Evolutionary conservation across 768 basidiomycete genomes (phyloP).

Genomic region (Xanthoconium purpureum): DNA sequence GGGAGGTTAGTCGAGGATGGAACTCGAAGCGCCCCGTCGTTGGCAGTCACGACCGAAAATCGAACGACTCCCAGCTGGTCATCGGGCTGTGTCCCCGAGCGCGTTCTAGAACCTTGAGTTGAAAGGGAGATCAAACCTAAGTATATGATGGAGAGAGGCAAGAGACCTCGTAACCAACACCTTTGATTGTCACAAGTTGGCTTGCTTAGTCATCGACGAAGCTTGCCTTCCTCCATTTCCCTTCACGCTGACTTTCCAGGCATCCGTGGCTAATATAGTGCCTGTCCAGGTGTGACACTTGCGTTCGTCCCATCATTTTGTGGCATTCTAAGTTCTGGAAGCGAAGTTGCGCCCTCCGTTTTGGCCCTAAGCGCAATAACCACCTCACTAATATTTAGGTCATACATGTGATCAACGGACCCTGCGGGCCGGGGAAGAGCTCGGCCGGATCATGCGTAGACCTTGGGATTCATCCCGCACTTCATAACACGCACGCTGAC

Average conservation of each 20-base stretch:
- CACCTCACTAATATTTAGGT: not conserved
- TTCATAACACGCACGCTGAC: constrained; percentile 3
- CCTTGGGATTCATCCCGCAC: not conserved
- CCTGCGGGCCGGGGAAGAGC: not conserved
- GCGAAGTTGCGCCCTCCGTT: constrained; percentile 11
- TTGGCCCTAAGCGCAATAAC: constrained; percentile 6
- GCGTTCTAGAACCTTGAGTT: not conserved
- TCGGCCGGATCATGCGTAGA: constrained; percentile 23
- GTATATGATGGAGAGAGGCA: not conserved
- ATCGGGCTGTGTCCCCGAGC: not conserved
- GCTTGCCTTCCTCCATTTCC: not conserved
- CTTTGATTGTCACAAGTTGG: not conserved
- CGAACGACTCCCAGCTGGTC: not conserved
- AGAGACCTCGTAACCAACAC: not conserved
- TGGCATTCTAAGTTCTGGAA: constrained; percentile 2
- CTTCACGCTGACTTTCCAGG: constrained; percentile 21
- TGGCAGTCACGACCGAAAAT: not conserved
- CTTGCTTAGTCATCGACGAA: constrained; percentile 23
- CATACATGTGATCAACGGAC: not conserved
- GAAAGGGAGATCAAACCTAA: constrained; percentile 1
- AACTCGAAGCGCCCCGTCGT: not conserved
- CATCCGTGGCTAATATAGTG: not conserved
- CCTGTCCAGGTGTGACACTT: not conserved
- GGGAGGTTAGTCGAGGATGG: constrained; percentile 3
- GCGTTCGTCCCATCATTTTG: not conserved